phyloP scores from a whole-genome alignment of 2,329 filamentous ascomycete species.

The Paecilomyces sp. region DNA sequence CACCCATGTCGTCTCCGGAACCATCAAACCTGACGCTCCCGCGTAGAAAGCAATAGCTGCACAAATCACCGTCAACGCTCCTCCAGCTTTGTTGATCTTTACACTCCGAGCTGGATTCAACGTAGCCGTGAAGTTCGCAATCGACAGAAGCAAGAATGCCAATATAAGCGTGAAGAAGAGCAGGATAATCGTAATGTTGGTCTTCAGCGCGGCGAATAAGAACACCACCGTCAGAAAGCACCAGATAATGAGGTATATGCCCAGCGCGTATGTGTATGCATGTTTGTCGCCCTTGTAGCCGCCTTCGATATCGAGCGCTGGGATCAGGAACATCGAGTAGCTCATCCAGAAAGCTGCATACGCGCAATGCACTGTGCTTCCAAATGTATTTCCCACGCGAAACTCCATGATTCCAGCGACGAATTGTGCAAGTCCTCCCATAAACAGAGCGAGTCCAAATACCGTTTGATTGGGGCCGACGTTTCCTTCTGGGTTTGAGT shows the following conservation, averaged over 20 bases:
- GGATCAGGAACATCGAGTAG: constrained; percentile 51
- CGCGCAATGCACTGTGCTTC: constrained; percentile 53
- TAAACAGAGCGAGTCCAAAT: constrained; percentile 20
- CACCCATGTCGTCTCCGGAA: constrained; percentile 35
- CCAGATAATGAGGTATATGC: constrained; percentile 54
- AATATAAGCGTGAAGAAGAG: constrained; percentile 54
- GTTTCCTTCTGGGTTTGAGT: constrained; percentile 13
- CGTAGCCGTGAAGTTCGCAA: constrained; percentile 44
- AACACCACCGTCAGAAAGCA: constrained; percentile 54
- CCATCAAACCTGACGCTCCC: constrained; percentile 35
- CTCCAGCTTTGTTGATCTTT: constrained; percentile 37
- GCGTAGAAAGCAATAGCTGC: constrained; percentile 35
- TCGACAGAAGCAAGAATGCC: constrained; percentile 51
- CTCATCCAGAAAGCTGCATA: constrained; percentile 58
- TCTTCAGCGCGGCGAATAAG: constrained; percentile 49
- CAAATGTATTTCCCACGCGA: constrained; percentile 54
- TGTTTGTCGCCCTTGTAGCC: constrained; percentile 34
- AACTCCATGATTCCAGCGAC: constrained; percentile 33
- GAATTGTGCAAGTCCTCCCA: constrained; percentile 18
- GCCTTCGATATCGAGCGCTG: constrained; percentile 44
- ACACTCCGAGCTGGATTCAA: constrained; percentile 33
- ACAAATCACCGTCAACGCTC: constrained; percentile 31
- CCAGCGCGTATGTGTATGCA: constrained; percentile 46
- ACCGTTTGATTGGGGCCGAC: constrained; percentile 16
- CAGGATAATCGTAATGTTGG: constrained; percentile 51